Percentiles rank a stretch among this genome's conserved stretches.
These are phyloP conservation scores for Mrakiaceae sp. DNA, from an alignment of 1,284 basidiomycete genomes.

Conservation along the genomic window DNA sequence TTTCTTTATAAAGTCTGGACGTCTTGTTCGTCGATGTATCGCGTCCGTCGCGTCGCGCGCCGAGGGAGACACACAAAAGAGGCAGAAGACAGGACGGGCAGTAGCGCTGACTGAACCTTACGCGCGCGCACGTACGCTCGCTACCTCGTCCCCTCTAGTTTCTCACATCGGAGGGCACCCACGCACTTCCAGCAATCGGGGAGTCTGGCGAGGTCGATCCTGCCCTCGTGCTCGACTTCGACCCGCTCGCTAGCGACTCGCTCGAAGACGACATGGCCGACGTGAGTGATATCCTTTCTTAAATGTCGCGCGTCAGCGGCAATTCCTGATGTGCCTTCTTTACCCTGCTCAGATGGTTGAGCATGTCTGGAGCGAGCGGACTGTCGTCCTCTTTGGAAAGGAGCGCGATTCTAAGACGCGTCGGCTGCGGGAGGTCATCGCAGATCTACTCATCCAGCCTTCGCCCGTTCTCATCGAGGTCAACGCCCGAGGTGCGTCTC, in stretches of 20 bases:
- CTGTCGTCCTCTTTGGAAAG: neutral
- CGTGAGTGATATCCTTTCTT: no score
- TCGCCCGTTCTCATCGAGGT: neutral
- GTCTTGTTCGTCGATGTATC: neutral
- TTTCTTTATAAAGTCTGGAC: neutral
- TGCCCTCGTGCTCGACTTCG: neutral
- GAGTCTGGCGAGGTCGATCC: neutral
- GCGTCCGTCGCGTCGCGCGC: neutral
- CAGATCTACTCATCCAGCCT: neutral
- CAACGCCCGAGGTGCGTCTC: neutral
- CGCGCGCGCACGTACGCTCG: no score
- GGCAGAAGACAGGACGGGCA: no score
- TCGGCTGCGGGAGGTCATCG: neutral
- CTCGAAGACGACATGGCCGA: neutral
- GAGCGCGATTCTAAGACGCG: neutral
- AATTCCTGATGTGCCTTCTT: no score
- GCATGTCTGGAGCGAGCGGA: neutral
- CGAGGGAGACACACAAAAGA: no score
- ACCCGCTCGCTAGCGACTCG: neutral
- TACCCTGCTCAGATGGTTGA: neutral
- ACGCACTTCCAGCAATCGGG: neutral
- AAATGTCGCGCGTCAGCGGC: no score
- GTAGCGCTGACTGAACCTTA: no score
- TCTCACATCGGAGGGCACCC: neutral
- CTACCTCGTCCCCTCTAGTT: neutral